phyloP scores from a whole-genome alignment of 2,329 filamentous ascomycete species.

The Penicillium sp. region DNA sequence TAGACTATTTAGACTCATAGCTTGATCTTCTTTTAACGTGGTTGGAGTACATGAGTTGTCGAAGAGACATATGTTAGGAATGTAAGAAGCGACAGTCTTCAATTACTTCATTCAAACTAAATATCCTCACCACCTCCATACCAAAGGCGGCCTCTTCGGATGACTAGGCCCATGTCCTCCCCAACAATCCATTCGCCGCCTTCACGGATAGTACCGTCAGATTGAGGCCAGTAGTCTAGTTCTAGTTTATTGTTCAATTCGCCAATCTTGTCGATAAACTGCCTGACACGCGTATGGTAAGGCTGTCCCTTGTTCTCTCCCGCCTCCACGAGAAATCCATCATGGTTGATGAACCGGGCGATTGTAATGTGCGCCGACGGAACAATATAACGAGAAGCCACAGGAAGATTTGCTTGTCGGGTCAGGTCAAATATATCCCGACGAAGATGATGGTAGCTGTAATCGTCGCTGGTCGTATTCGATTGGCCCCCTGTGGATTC shows the following conservation, averaged over 20 bases:
- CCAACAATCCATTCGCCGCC: constrained; percentile 82
- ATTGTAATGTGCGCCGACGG: constrained; percentile 88
- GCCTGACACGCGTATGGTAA: constrained; percentile 60
- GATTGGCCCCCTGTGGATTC: constrained; percentile 52
- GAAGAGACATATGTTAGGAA: no score
- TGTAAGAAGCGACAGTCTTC: no score
- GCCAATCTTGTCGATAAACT: constrained; percentile 72
- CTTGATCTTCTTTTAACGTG: no score
- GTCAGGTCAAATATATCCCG: constrained; percentile 72
- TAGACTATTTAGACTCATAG: no score
- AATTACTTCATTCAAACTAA: background rate
- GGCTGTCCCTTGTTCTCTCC: constrained; percentile 23
- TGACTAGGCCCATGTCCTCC: constrained; percentile 77
- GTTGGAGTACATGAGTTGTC: background rate
- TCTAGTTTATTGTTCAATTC: constrained; percentile 76
- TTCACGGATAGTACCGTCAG: constrained; percentile 44
- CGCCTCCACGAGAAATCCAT: constrained; percentile 58
- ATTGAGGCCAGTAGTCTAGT: constrained; percentile 68
- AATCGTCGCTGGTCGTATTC: constrained; percentile 60
- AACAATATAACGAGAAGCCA: constrained; percentile 83
- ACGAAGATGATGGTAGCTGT: constrained; percentile 87
- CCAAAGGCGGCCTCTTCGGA: constrained; percentile 76
- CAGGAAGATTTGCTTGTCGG: constrained; percentile 63
- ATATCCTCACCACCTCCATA: constrained; percentile 83
- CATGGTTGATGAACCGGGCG: constrained; percentile 72